These are phyloP conservation scores for Cytidiella melzeri DNA, from an alignment of 768 basidiomycete species.

Conservation along the genomic window DNA sequence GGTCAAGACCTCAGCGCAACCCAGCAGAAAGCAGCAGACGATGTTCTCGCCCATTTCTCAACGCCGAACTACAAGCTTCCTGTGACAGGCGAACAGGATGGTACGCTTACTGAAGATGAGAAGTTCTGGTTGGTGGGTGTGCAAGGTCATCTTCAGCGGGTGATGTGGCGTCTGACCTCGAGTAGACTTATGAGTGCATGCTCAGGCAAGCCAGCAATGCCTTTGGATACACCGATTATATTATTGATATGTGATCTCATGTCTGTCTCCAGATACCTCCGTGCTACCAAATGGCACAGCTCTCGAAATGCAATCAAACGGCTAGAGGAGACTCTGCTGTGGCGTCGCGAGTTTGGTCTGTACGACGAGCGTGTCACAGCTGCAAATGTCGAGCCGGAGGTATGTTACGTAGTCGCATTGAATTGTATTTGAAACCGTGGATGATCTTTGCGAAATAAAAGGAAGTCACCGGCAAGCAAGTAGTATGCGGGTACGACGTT, in stretches of 20 bases:
- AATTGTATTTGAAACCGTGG: no score
- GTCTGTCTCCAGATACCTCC: conserved; percentile 47
- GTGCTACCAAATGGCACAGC: conserved; percentile 71
- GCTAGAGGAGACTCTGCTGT: conserved; percentile 65
- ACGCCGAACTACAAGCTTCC: conserved; percentile 47
- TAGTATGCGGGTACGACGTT: conserved; percentile 71
- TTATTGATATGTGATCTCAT: background rate
- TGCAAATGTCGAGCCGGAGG: conserved; percentile 69
- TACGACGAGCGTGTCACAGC: conserved; percentile 52
- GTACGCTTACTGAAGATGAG: conserved; percentile 54
- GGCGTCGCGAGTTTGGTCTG: conserved; percentile 76
- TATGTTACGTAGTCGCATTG: conserved; percentile 27
- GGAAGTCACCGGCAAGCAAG: conserved; percentile 79
- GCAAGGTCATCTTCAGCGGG: background rate
- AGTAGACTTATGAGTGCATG: conserved; percentile 61
- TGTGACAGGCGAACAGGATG: conserved; percentile 27
- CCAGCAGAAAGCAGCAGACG: conserved; percentile 44
- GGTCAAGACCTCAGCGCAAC: conserved; percentile 31
- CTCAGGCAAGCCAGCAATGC: conserved; percentile 38
- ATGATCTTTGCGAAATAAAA: no score
- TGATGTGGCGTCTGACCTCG: background rate
- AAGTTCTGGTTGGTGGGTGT: conserved; percentile 67
- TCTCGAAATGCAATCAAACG: conserved; percentile 50
- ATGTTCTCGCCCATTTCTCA: conserved; percentile 56
- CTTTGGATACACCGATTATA: background rate